Percentiles rank a stretch among this genome's conserved stretches.
phyloP scores from a whole-genome alignment of 345 rosid species.

The Citrus sinensis region DNA sequence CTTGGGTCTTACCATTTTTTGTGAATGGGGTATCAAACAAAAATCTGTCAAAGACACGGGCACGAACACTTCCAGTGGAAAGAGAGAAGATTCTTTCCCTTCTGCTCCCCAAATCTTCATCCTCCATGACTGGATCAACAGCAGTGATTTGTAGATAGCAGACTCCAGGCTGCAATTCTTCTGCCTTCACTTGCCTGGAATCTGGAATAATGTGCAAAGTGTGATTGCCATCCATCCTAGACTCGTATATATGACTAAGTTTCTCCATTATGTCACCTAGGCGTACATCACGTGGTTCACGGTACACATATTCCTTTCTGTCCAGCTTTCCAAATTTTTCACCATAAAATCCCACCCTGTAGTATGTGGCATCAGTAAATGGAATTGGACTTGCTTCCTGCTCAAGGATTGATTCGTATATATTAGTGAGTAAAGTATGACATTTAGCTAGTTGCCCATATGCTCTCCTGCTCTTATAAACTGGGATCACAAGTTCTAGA shows the following conservation, averaged over 20 bases:
- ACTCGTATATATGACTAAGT: slow-evolving; percentile 91
- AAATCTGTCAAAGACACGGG: slow-evolving; percentile 94
- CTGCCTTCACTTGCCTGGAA: slow-evolving; percentile 96
- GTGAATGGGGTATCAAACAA: slow-evolving; percentile 99
- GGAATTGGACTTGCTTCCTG: slow-evolving; percentile 97
- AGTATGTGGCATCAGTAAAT: slow-evolving; percentile 95
- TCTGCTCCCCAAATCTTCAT: slow-evolving; percentile 98
- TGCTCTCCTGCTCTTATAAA: slow-evolving; percentile 90
- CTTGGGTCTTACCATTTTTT: slow-evolving; percentile 97
- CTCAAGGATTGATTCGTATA: slow-evolving; percentile 90
- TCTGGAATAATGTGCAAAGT: slow-evolving; percentile 87
- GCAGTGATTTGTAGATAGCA: slow-evolving; percentile 98
- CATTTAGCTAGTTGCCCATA: slow-evolving; percentile 97
- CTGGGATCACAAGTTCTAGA: slow-evolving; percentile 95
- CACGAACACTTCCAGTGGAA: slow-evolving; percentile 88
- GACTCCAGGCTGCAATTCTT: slow-evolving; percentile 89
- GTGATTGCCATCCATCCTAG: slow-evolving; percentile 89
- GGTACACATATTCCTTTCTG: slow-evolving; percentile 77
- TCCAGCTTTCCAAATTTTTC: slow-evolving; percentile 89
- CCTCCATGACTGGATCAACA: slow-evolving; percentile 97
- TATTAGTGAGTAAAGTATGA: slow-evolving; percentile 79
- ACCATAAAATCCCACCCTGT: slow-evolving; percentile 97
- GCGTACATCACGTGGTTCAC: slow-evolving; percentile 97
- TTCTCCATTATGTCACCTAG: slow-evolving; percentile 99
- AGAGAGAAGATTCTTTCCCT: slow-evolving; percentile 95